A percentile compares a stretch with the other conserved stretches of the same genome.
Evolutionary conservation across 2,329 filamentous ascomycete genomes (phyloP).

Genomic region (Claviceps spartinae): DNA sequence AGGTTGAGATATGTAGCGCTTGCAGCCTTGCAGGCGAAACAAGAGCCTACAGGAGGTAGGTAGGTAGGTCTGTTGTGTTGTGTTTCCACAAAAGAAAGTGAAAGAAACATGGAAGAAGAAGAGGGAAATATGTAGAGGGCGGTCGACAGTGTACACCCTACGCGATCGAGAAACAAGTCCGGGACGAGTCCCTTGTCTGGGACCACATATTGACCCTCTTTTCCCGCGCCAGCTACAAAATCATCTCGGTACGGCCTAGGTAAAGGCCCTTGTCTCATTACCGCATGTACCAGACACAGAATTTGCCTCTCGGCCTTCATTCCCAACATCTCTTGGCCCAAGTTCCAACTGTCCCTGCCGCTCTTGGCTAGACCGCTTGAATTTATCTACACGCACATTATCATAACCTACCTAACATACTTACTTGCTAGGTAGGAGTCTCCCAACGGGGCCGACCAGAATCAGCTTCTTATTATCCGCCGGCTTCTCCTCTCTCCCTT

Average conservation of each 20-base stretch:
- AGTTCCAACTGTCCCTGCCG: background rate
- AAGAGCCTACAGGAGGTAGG: too few species aligned
- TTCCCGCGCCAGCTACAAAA: background rate
- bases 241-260: too few species aligned
- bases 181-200: background rate
- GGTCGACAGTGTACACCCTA: too few species aligned
- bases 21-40: too few species aligned
- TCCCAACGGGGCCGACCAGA: background rate
- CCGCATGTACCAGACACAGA: constrained; percentile 1
- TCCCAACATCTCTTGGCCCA: background rate
- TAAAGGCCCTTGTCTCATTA: background rate
- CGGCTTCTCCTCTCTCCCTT: background rate
- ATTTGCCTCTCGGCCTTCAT: constrained; percentile 1
- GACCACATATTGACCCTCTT: constrained; percentile 7
- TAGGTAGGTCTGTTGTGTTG: too few species aligned
- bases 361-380: background rate
- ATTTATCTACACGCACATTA: background rate
- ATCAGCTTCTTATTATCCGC: background rate
- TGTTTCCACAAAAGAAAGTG: background rate
- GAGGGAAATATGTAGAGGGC: background rate
- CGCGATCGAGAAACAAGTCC: background rate
- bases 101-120: background rate
- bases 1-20: too few species aligned
- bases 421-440: too few species aligned
- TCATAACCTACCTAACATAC: too few species aligned